A percentile compares a stretch with the other conserved stretches of the same genome.
Evolutionary conservation across 345 rosid species (phyloP).

Genomic region (Bruguiera gymnorhiza): DNA sequence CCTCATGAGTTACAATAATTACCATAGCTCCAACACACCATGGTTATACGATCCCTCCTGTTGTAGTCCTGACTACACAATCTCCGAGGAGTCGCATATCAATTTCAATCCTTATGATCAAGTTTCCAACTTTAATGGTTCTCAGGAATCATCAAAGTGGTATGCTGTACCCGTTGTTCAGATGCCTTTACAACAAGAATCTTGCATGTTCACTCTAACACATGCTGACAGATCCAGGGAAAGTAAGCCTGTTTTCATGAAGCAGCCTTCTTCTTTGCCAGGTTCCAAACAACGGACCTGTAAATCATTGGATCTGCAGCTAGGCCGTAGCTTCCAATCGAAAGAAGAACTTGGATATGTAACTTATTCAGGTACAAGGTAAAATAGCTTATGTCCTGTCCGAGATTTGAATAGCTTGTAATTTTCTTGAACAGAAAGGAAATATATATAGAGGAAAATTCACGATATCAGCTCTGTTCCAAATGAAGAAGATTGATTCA

Average conservation of each 20-base stretch:
- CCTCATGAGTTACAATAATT: slow-evolving; percentile 12
- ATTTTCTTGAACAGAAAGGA: background rate
- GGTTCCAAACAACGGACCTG: slow-evolving; percentile 43
- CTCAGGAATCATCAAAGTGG: slow-evolving; percentile 26
- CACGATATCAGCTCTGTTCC: background rate
- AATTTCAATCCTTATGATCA: slow-evolving; percentile 47
- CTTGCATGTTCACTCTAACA: slow-evolving; percentile 35
- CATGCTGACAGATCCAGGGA: slow-evolving; percentile 31
- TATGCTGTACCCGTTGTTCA: slow-evolving; percentile 21
- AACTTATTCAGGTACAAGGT: background rate
- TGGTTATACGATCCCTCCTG: slow-evolving; percentile 45
- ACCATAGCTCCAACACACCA: slow-evolving; percentile 22
- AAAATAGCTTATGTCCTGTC: background rate
- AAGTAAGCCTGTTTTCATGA: slow-evolving; percentile 31
- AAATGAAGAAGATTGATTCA: no score
- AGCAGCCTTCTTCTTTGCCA: slow-evolving; percentile 41
- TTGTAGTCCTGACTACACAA: slow-evolving; percentile 27
- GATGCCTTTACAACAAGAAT: slow-evolving; percentile 31
- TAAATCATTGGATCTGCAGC: slow-evolving; percentile 68
- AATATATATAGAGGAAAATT: background rate
- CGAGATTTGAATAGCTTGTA: background rate
- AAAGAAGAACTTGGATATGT: slow-evolving; percentile 28
- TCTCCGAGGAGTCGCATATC: slow-evolving; percentile 60
- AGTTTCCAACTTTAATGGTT: slow-evolving; percentile 14
- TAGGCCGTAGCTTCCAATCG: slow-evolving; percentile 49